Percentiles rank a stretch among this genome's conserved stretches.
Conservation (phyloP, 495 filamentous ascomycete species). For the Aspergillus taichungensis region DNA sequence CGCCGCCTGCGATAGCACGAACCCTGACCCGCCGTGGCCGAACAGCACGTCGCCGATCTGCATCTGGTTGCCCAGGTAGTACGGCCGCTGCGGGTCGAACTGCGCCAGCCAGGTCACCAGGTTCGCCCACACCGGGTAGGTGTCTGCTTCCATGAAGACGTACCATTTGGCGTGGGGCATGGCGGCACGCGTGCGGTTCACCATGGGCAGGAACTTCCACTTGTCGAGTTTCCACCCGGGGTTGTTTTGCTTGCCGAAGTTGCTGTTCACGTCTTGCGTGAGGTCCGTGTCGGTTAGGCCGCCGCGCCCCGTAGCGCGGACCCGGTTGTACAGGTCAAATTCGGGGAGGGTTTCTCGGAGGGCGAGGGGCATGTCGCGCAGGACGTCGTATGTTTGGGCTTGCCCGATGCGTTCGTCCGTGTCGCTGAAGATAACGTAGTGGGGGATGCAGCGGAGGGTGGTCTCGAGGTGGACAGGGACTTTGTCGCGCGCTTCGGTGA, state of each 20-base stretch:
- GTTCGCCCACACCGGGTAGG: constrained; percentile 56
- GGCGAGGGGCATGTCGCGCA: constrained; percentile 25
- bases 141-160: constrained; percentile 61
- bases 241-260: constrained; percentile 28
- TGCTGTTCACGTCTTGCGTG: constrained; percentile 22
- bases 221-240: constrained; percentile 60
- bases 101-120: constrained; percentile 46
- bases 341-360: constrained; percentile 27
- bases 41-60: constrained; percentile 38
- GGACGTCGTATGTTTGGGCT: constrained; percentile 34
- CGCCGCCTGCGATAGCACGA: constrained; percentile 39
- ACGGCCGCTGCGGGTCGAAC: constrained; percentile 36
- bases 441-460: constrained; percentile 36
- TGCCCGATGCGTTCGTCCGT: constrained; percentile 36
- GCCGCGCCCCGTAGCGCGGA: constrained; percentile 23
- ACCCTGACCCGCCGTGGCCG: constrained; percentile 60
- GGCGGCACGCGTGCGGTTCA: constrained; percentile 44
- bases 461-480: constrained; percentile 36
- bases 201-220: constrained; percentile 63
- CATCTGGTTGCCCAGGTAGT: constrained; percentile 50
- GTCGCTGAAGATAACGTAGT: constrained; percentile 43
- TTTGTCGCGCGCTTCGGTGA: constrained; percentile 37
- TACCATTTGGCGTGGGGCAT: constrained; percentile 52
- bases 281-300: constrained; percentile 22
- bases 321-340: constrained; percentile 36